Percentiles rank a stretch among this genome's conserved stretches.
phyloP scores from a whole-genome alignment of 2,329 filamentous ascomycete genomes.

The Microcyclosporella mali region DNA sequence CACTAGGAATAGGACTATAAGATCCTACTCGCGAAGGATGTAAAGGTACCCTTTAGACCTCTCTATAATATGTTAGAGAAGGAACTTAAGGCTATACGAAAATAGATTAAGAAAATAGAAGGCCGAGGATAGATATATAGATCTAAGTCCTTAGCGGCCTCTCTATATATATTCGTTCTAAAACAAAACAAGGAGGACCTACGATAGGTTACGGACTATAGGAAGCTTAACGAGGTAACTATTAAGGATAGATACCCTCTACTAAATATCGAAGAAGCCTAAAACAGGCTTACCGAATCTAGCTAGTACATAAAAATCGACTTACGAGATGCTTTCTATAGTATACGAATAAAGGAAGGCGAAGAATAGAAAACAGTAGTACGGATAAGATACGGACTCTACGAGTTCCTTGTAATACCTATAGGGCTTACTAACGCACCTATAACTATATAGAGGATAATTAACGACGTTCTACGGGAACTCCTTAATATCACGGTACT shows the following conservation, averaged over 20 bases:
- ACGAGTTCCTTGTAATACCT: not conserved
- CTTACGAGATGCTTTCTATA: not conserved
- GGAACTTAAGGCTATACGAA: constrained; percentile 1
- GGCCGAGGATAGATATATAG: not conserved
- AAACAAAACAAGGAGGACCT: constrained; percentile 1
- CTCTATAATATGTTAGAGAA: not conserved
- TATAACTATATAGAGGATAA: not conserved
- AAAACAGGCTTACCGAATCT: not conserved
- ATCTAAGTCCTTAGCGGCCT: not conserved
- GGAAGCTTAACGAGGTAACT: constrained; percentile 1
- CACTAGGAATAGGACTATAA: not conserved
- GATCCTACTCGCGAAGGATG: constrained; percentile 1
- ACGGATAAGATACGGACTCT: constrained; percentile 1
- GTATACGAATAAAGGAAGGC: not conserved
- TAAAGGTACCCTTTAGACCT: not conserved
- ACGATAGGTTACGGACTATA: not conserved
- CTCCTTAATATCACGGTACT: constrained; percentile 20
- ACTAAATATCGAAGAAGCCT: constrained; percentile 1
- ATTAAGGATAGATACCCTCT: constrained; percentile 6
- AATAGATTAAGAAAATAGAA: constrained; percentile 1
- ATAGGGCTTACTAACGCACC: not conserved
- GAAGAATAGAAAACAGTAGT: constrained; percentile 5
- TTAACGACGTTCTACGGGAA: constrained; percentile 12
- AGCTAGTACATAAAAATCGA: constrained; percentile 6
- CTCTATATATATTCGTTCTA: constrained; percentile 1